Conservation (phyloP, 257 asterid species). For the Verbena officinalis region DNA sequence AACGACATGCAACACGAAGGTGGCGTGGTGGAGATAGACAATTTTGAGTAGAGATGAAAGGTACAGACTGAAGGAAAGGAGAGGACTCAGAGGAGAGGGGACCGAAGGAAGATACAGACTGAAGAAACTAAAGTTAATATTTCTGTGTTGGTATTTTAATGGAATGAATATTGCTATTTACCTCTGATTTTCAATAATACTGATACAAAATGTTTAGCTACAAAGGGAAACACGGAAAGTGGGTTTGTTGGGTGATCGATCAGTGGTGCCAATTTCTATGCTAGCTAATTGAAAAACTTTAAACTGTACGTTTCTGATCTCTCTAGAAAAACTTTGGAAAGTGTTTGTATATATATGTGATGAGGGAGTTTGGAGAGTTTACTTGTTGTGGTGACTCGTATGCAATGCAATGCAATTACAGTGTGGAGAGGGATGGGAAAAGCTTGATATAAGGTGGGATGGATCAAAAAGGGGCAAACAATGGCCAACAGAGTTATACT, state of each 20-base stretch:
- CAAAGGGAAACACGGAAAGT: slow-evolving; percentile 24
- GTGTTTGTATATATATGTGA: not conserved
- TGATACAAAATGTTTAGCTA: slow-evolving; percentile 31
- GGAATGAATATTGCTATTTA: slow-evolving; percentile 2
- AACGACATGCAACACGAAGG: slow-evolving; percentile 64
- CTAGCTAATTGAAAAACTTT: not conserved
- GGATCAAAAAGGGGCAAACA: slow-evolving; percentile 20
- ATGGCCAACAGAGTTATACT: slow-evolving; percentile 27
- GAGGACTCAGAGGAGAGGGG: slow-evolving; percentile 1
- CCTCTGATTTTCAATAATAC: not conserved
- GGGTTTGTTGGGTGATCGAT: slow-evolving; percentile 33
- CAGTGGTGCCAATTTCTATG: slow-evolving; percentile 12
- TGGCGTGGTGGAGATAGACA: slow-evolving; percentile 11
- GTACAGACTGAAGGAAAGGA: slow-evolving; percentile 18
- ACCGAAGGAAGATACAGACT: slow-evolving; percentile 21
- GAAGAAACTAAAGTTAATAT: slow-evolving; percentile 13
- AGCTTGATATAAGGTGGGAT: slow-evolving; percentile 19
- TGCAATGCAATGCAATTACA: slow-evolving; percentile 5
- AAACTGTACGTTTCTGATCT: not conserved
- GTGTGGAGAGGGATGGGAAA: slow-evolving; percentile 29
- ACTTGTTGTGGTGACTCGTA: slow-evolving; percentile 33
- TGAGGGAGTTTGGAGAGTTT: slow-evolving; percentile 24
- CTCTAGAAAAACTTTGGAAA: not conserved
- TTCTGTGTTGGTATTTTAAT: not conserved
- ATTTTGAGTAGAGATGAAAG: slow-evolving; percentile 24